These are phyloP conservation scores for Arthroderma uncinatum DNA, from an alignment of 2,329 filamentous ascomycete species.

Conservation along the genomic window DNA sequence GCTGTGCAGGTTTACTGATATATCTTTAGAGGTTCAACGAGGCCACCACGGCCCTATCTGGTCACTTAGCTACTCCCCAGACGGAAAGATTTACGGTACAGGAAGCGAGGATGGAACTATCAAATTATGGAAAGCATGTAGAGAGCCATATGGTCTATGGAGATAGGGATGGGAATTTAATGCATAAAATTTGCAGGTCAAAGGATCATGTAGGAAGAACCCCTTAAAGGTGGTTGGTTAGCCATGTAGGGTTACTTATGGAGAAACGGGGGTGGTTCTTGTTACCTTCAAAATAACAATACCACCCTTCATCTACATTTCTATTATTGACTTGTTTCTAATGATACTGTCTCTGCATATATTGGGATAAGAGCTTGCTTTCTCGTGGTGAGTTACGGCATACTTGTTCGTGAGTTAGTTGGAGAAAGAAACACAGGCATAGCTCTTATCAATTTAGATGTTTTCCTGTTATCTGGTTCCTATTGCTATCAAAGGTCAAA, in stretches of 20 bases:
- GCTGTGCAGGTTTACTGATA: slow-evolving; percentile 15
- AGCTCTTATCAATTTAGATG: no score
- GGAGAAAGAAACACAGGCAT: no score
- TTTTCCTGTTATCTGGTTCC: background rate
- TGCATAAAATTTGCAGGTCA: background rate
- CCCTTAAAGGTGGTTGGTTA: background rate
- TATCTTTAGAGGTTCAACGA: slow-evolving; percentile 66
- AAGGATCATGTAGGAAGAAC: background rate
- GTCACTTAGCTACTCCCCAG: slow-evolving; percentile 88
- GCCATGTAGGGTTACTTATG: background rate
- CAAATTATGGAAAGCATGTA: slow-evolving; percentile 69
- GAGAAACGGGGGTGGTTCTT: background rate
- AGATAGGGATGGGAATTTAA: slow-evolving; percentile 27
- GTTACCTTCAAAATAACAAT: background rate
- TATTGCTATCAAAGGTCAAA: background rate
- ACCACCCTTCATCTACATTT: background rate
- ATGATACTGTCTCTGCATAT: background rate
- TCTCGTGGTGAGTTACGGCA: background rate
- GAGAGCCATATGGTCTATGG: slow-evolving; percentile 56
- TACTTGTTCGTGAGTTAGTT: background rate
- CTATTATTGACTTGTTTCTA: no score
- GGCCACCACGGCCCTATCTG: slow-evolving; percentile 96
- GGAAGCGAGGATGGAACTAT: slow-evolving; percentile 96
- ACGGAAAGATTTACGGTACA: slow-evolving; percentile 91
- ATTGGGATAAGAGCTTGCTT: background rate